Evolutionary conservation across 129 eudicot genomes (phyloP), one percentile per base, ranked within the genome.

Genomic region (Erigeron canadensis): DNA sequence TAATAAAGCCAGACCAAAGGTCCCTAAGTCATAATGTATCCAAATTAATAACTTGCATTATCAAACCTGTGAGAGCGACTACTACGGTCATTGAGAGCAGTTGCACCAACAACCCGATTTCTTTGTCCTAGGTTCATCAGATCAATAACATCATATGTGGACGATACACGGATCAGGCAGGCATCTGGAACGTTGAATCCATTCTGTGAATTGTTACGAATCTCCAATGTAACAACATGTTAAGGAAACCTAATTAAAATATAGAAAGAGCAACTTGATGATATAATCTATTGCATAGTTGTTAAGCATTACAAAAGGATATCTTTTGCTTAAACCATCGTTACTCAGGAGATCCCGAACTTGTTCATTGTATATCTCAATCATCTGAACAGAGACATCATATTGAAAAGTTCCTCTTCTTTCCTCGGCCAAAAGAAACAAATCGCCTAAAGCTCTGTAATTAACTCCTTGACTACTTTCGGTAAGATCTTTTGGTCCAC

Each of bases 31-130:
- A 23, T 23, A 23, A 23, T 2, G 2, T 23, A 23, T 23, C 2
- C 34, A 23, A 23, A 23, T 23, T 23, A 23, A 23, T 23, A 23
- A 23, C 34, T 23, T 23, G 34, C 46, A 28, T 39, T 37, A 41
- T 65, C 67, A 22, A 63, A 88, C 98, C 98, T 93, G 81, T 93
- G 98, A 75, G 98, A 93, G 56, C 98, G 98, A 84, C 98, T 93
- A 81, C 98, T 93, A 5, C 98, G 95, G 80, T 93, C 98, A 79
- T 93, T 93, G 21, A 93, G 95, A 45, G 98, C 98, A 37, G 98
- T 93, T 82, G 98, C 95, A 74, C 98, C 95, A 37, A 93, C 98
- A 40, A 77, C 92, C 42, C 98, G 86, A 60, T 89, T 89, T 57
- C 84, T 84, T 21, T 87, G 95, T 44, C 98, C 98, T 19, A 93